phyloP scores from a whole-genome alignment of 768 basidiomycete species.

The Amanita polypyramis region DNA sequence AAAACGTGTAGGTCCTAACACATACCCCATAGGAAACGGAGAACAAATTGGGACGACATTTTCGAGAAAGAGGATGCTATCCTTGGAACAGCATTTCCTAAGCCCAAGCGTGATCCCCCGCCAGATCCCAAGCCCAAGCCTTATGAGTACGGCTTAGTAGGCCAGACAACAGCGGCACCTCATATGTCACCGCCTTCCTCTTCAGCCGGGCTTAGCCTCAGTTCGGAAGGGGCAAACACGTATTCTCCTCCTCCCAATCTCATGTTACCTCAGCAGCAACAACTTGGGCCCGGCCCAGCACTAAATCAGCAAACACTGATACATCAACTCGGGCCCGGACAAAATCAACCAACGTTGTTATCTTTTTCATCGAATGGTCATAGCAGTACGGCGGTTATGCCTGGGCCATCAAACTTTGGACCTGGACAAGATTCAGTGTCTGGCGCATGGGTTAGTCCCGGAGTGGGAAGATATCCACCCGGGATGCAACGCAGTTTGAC shows the following conservation, averaged over 20 bases:
- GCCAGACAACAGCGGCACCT: constrained; percentile 26
- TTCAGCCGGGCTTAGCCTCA: constrained; percentile 13
- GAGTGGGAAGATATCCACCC: constrained; percentile 2
- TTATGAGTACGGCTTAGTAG: constrained; percentile 56
- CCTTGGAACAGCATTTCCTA: constrained; percentile 2
- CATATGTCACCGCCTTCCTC: constrained; percentile 28
- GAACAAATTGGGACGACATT: constrained; percentile 16
- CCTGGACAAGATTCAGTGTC: background rate
- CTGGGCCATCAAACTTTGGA: too few relatives aligned
- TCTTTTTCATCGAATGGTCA: too few relatives aligned
- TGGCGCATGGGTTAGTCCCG: constrained; percentile 1
- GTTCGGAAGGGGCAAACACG: constrained; percentile 14
- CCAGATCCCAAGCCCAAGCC: constrained; percentile 33
- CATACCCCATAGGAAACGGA: constrained; percentile 13
- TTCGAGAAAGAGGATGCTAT: constrained; percentile 14
- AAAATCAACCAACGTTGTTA: background rate
- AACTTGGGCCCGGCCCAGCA: background rate
- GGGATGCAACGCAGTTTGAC: background rate
- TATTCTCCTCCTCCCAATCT: background rate
- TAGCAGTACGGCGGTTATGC: too few relatives aligned
- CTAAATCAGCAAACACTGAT: background rate
- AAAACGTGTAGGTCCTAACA: background rate
- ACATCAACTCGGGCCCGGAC: background rate
- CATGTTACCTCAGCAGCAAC: background rate
- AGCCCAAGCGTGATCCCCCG: background rate